Conservation (phyloP, 2,329 filamentous ascomycete genomes). For the Chrysoporthe puriensis region DNA sequence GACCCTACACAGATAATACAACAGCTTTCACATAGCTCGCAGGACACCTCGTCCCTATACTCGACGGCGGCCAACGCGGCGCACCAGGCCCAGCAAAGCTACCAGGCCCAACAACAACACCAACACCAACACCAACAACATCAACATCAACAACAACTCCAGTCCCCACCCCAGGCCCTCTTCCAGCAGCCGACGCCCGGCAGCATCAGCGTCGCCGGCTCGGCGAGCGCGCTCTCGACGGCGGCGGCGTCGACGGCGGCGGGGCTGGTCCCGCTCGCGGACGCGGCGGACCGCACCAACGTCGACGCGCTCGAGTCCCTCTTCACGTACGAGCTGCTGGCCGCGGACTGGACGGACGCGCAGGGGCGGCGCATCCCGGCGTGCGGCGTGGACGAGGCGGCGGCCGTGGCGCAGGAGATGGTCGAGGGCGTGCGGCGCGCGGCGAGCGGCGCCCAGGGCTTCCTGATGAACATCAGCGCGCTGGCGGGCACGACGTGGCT, state of each 20-base stretch:
- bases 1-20: constrained; percentile 14
- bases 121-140: constrained; percentile 5
- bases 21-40: constrained; percentile 14
- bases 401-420: constrained; percentile 57
- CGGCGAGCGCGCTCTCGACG: constrained; percentile 10
- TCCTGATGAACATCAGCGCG: constrained; percentile 63
- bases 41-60: constrained; percentile 13
- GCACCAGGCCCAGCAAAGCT: constrained; percentile 1
- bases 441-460: constrained; percentile 56
- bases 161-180: constrained; percentile 1
- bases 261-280: constrained; percentile 26
- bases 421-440: constrained; percentile 56
- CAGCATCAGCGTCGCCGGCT: neutral
- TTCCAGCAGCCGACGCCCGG: constrained; percentile 10
- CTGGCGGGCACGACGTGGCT: constrained; percentile 58
- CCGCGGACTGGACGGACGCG: constrained; percentile 56
- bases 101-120: constrained; percentile 3
- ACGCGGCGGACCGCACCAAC: constrained; percentile 51
- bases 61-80: constrained; percentile 16
- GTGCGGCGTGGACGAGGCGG: constrained; percentile 56
- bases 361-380: constrained; percentile 47
- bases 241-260: constrained; percentile 17
- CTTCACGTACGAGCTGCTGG: constrained; percentile 55
- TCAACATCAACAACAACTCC: neutral
- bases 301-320: constrained; percentile 60